Conservation (phyloP, 805 yeast genomes). For the Starmerella stigmatis region DNA sequence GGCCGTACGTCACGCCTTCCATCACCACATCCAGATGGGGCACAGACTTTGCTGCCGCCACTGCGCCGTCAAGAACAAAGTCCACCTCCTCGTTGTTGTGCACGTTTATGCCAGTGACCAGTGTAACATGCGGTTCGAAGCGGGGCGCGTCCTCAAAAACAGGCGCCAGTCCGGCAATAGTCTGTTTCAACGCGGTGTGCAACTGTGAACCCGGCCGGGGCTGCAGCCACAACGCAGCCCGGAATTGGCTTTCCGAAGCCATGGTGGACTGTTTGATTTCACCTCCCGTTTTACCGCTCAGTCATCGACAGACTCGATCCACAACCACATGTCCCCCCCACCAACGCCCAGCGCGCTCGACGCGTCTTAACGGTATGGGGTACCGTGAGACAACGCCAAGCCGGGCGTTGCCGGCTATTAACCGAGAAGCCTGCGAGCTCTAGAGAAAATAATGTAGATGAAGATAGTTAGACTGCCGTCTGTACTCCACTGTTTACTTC, state of each 20-base stretch:
- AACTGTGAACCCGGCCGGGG: constrained; percentile 49
- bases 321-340: background rate
- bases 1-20: constrained; percentile 39
- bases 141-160: constrained; percentile 60
- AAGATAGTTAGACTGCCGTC: no score
- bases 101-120: constrained; percentile 50
- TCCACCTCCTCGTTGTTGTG: constrained; percentile 47
- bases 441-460: no score
- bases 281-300: background rate
- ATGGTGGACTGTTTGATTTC: no score
- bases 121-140: constrained; percentile 69
- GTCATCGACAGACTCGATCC: background rate
- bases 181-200: constrained; percentile 45
- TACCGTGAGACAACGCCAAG: no score
- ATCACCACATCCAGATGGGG: constrained; percentile 34
- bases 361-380: no score
- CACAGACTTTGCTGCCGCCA: constrained; percentile 45
- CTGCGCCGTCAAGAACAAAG: constrained; percentile 45
- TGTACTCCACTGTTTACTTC: no score
- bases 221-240: constrained; percentile 56
- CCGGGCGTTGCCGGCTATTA: no score
- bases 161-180: constrained; percentile 56
- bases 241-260: constrained; percentile 12
- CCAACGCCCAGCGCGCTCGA: no score
- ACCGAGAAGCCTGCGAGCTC: no score